These are phyloP conservation scores for Metschnikowia vanudenii DNA, from an alignment of 805 yeast genomes.

Conservation along the genomic window DNA sequence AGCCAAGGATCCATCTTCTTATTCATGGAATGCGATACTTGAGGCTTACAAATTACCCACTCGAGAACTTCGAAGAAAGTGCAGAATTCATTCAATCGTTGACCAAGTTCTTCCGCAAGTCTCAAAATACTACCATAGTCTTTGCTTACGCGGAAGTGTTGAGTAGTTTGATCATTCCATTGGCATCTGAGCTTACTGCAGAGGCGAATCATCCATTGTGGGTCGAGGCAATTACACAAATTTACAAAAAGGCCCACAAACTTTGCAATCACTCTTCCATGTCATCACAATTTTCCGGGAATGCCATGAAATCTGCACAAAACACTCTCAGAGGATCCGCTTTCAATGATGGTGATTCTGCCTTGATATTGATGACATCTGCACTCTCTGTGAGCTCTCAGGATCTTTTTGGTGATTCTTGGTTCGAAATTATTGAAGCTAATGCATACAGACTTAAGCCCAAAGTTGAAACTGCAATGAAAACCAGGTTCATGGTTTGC, in stretches of 20 bases:
- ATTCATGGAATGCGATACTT: slow-evolving; percentile 92
- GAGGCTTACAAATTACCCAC: slow-evolving; percentile 75
- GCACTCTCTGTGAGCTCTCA: slow-evolving; percentile 78
- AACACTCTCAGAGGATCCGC: slow-evolving; percentile 2
- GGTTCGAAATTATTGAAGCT: slow-evolving; percentile 69
- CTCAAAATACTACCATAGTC: slow-evolving; percentile 63
- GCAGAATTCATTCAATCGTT: slow-evolving; percentile 87
- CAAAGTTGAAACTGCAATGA: slow-evolving; percentile 48
- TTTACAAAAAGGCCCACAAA: slow-evolving; percentile 51
- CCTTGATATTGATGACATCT: slow-evolving; percentile 63
- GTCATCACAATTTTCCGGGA: slow-evolving; percentile 2
- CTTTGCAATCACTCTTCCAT: slow-evolving; percentile 34
- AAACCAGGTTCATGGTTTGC: slow-evolving; percentile 60
- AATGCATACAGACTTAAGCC: slow-evolving; percentile 63
- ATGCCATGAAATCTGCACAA: slow-evolving; percentile 4
- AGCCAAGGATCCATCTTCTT: slow-evolving; percentile 64
- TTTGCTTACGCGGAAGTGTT: slow-evolving; percentile 85
- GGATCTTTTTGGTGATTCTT: slow-evolving; percentile 64
- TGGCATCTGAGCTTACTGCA: slow-evolving; percentile 85
- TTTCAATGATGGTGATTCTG: slow-evolving; percentile 61
- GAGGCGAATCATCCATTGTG: slow-evolving; percentile 96
- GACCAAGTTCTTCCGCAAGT: slow-evolving; percentile 72
- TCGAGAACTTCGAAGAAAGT: slow-evolving; percentile 87
- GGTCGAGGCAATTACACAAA: slow-evolving; percentile 73
- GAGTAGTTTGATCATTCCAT: slow-evolving; percentile 68